phyloP scores from a whole-genome alignment of 208 protist genomes.

The Trypanosoma melophagium region DNA sequence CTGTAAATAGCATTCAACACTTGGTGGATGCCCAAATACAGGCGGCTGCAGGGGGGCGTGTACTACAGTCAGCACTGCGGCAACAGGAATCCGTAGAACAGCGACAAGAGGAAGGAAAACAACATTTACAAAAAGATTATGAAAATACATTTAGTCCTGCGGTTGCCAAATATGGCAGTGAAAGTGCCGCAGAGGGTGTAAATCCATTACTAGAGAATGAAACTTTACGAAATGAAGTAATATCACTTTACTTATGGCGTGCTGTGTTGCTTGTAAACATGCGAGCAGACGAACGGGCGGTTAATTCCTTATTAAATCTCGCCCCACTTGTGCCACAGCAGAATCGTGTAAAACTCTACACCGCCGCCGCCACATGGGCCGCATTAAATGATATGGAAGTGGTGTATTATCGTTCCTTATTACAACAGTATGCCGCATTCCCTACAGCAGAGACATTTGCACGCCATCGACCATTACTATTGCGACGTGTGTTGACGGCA shows the following conservation, averaged over 20 bases:
- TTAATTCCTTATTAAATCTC: constrained; percentile 69
- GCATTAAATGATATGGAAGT: constrained; percentile 83
- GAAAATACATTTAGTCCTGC: constrained; percentile 26
- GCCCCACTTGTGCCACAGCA: constrained; percentile 36
- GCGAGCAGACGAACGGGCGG: constrained; percentile 63
- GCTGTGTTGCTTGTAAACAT: constrained; percentile 79
- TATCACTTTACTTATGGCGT: constrained; percentile 71
- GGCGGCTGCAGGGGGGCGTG: constrained; percentile 35
- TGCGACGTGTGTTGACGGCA: constrained; percentile 63
- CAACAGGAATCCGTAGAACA: neutral
- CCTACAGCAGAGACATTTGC: constrained; percentile 45
- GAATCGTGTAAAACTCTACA: constrained; percentile 44
- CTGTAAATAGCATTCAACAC: constrained; percentile 56
- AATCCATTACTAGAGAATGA: constrained; percentile 56
- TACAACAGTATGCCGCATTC: constrained; percentile 61
- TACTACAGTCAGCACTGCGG: constrained; percentile 30
- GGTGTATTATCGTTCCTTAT: constrained; percentile 68
- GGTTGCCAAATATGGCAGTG: constrained; percentile 35
- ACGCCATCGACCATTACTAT: constrained; percentile 53
- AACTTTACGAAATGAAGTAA: constrained; percentile 54
- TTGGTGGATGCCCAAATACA: constrained; percentile 37
- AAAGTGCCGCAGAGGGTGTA: constrained; percentile 36
- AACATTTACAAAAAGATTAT: no score
- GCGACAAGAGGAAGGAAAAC: neutral
- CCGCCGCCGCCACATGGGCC: constrained; percentile 68